phyloP scores from a whole-genome alignment of 345 rosid genomes.

The Microthlaspi erraticum region DNA sequence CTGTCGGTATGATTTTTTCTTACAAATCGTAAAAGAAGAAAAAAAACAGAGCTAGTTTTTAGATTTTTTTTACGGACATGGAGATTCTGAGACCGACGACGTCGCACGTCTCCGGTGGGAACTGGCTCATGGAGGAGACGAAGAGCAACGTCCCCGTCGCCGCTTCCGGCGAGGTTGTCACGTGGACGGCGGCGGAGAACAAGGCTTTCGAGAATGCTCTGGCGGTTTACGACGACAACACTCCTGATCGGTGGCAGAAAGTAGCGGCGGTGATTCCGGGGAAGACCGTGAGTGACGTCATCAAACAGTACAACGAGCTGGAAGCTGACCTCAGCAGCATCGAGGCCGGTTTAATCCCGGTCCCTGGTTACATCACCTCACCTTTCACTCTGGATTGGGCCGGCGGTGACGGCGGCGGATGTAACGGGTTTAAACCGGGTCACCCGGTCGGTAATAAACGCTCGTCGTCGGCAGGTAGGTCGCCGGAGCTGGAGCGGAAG shows the following conservation, averaged over 20 bases:
- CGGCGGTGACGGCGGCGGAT: conserved; percentile 25
- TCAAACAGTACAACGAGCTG: conserved; percentile 74
- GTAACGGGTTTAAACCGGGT: conserved; percentile 36
- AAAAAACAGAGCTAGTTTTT: conserved; percentile 14
- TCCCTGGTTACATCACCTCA: conserved; percentile 66
- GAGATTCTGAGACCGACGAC: conserved; percentile 67
- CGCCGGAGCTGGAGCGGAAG: conserved; percentile 88
- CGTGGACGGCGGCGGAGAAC: conserved; percentile 86
- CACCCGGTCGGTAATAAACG: conserved; percentile 54
- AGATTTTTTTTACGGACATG: conserved; percentile 49
- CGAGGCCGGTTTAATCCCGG: conserved; percentile 82
- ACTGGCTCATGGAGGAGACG: conserved; percentile 68
- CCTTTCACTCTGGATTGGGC: conserved; percentile 78
- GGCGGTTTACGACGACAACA: conserved; percentile 76
- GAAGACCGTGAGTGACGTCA: conserved; percentile 83
- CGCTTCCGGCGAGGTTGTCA: conserved; percentile 45
- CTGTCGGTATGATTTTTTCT: conserved; percentile 27
- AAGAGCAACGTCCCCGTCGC: conserved; percentile 35
- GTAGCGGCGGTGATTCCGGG: conserved; percentile 89
- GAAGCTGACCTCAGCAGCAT: conserved; percentile 83
- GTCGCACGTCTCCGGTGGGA: conserved; percentile 51
- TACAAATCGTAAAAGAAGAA: conserved; percentile 16
- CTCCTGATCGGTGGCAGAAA: conserved; percentile 82
- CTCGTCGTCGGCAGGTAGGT: conserved; percentile 50
- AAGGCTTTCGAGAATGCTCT: conserved; percentile 87